phyloP scores from a whole-genome alignment of 116 monocot genomes.

The Posidonia oceanica region DNA sequence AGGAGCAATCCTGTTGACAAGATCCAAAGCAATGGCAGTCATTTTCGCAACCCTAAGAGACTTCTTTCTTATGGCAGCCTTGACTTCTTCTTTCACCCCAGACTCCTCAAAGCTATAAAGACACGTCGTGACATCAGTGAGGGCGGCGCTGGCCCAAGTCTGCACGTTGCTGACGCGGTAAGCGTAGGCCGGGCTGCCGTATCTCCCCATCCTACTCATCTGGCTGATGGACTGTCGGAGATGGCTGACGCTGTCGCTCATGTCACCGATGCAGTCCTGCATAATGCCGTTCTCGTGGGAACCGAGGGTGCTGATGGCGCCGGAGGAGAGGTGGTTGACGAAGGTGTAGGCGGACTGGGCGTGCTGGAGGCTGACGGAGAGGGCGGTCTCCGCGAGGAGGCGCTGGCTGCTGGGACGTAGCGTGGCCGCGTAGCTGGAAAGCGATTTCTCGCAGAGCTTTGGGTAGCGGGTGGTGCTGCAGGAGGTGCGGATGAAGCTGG shows the following conservation, averaged over 20 bases:
- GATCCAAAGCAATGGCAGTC: slow-evolving; percentile 27
- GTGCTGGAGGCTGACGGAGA: slow-evolving; percentile 19
- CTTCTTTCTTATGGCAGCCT: slow-evolving; percentile 11
- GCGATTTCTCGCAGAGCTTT: too few relatives aligned
- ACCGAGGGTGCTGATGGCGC: slow-evolving; percentile 5
- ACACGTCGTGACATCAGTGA: slow-evolving; percentile 32
- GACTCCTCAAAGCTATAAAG: slow-evolving; percentile 14
- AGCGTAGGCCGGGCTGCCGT: slow-evolving; percentile 3
- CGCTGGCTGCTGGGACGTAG: too few relatives aligned
- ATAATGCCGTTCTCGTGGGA: slow-evolving; percentile 1
- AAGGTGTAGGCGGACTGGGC: slow-evolving; percentile 14
- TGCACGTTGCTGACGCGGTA: slow-evolving; percentile 27
- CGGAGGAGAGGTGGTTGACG: slow-evolving; percentile 11
- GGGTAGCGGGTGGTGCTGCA: neutral
- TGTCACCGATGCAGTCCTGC: slow-evolving; percentile 18
- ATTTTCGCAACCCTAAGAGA: slow-evolving; percentile 19
- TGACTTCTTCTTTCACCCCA: neutral
- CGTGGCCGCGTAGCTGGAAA: too few relatives aligned
- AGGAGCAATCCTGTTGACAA: slow-evolving; percentile 17
- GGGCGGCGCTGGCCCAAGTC: slow-evolving; percentile 37
- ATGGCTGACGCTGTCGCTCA: too few relatives aligned
- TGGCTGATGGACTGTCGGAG: too few relatives aligned
- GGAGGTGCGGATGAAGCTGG: slow-evolving; percentile 7
- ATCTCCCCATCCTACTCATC: slow-evolving; percentile 12
- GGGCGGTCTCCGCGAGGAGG: slow-evolving; percentile 10